Base-by-base conservation (phyloP, 2,329 filamentous ascomycete genomes). In the Plectosphaerella sp. region DNA sequence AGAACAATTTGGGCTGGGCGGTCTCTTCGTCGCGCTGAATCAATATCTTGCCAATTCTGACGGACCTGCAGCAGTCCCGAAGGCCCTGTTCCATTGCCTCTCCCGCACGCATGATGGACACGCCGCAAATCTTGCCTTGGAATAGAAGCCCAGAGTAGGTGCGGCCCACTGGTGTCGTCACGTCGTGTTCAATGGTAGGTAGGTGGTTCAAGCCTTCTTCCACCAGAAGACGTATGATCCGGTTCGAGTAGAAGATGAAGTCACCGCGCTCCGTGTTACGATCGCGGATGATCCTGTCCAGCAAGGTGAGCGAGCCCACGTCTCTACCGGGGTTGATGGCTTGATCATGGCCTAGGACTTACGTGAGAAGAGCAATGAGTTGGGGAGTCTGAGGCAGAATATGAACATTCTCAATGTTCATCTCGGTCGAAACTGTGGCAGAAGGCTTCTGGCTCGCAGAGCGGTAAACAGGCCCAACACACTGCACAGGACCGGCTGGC, bases 191-290 rank as follows among this genome's bases (percentile, higher is more conserved):
- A 49, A 96, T 85, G 16, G 96, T 91, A 1, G 94, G 94, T 42
- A 99, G 82, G 69, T 99, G 94, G 71, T 99, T 99, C 51, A 99
- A 79, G 4, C 94, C 94, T 73, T 99, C 94, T 72, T 99, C 94
- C 41, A 99, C 94, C 7, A 99, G 81, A 42, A 99, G 80, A 33
- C 94, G 90, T 68, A 97, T 97, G 68, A 99, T 97, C 54, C 94
- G 86, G 73, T 99, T 99, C 43, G 92, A 96, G 76, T 97, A 96
- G 75, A 99, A 99, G 67, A 99, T 97, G 70, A 99, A 99, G 71
- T 99, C 94, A 57, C 91, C 94, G 54, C 94, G 88, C 52, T 87
- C 84, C 6, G 94, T 99, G 60, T 87, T 82, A 70, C 89, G 89
- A 71, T 96, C 91, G 62, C 94, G 88, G 67, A 99, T 97, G 82